These are phyloP conservation scores for Clarireedia paspali DNA, from an alignment of 2,329 filamentous ascomycete genomes.

Conservation along the genomic window DNA sequence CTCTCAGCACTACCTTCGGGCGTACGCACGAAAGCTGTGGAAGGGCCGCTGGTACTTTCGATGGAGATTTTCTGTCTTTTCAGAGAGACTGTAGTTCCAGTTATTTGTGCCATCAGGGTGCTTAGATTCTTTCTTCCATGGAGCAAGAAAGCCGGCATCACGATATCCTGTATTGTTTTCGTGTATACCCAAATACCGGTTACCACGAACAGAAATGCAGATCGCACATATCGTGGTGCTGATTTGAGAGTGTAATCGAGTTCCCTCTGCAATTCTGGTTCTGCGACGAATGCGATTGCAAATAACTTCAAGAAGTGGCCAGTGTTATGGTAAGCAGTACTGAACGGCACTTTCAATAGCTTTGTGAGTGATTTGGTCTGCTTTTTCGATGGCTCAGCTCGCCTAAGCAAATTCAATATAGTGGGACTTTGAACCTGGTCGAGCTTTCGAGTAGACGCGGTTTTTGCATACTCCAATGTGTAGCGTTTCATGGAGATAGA, in stretches of 20 bases:
- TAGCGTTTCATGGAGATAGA: slow-evolving; percentile 17
- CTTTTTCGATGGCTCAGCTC: not conserved
- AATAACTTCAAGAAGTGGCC: slow-evolving; percentile 35
- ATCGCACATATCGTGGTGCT: not conserved
- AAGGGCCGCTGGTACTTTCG: slow-evolving; percentile 38
- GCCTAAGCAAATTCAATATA: not conserved
- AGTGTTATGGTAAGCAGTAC: slow-evolving; percentile 27
- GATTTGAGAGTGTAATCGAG: slow-evolving; percentile 28
- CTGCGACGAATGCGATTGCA: slow-evolving; percentile 35
- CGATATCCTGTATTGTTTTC: slow-evolving; percentile 9
- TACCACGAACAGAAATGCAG: slow-evolving; percentile 33
- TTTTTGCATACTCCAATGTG: slow-evolving; percentile 14
- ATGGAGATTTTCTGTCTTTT: slow-evolving; percentile 34
- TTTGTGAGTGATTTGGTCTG: not conserved
- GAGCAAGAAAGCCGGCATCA: slow-evolving; percentile 17
- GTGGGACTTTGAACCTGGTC: not conserved
- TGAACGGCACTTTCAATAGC: slow-evolving; percentile 16
- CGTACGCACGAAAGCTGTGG: slow-evolving; percentile 37
- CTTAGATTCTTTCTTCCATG: slow-evolving; percentile 26
- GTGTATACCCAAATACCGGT: slow-evolving; percentile 11
- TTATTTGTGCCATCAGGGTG: slow-evolving; percentile 3
- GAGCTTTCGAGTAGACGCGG: slow-evolving; percentile 1
- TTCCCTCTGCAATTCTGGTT: slow-evolving; percentile 38
- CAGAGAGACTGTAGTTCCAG: slow-evolving; percentile 1
- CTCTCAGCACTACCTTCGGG: slow-evolving; percentile 8